Percentiles rank a stretch among this genome's conserved stretches.
Conservation (phyloP, 345 rosid species). For the Carallia pectinifolia region DNA sequence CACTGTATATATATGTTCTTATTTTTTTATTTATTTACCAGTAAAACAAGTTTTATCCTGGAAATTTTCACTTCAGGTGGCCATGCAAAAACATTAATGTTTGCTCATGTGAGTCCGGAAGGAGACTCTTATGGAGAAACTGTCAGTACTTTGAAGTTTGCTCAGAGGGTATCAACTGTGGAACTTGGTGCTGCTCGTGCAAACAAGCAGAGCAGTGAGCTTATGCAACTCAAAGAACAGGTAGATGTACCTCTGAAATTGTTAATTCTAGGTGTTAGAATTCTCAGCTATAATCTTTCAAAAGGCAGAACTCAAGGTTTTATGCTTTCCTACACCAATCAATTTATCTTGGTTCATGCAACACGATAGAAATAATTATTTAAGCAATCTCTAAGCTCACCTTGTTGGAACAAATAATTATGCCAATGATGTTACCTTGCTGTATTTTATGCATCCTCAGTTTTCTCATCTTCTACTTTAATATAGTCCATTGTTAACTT, state of each 20-base stretch:
- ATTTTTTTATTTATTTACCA: not conserved
- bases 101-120: conserved; percentile 92
- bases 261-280: not conserved
- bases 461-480: no score
- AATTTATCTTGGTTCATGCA: no score
- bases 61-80: conserved; percentile 56
- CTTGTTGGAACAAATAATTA: no score
- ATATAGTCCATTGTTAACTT: no score
- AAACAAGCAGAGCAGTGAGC: conserved; percentile 78
- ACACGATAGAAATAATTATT: no score
- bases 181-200: conserved; percentile 81
- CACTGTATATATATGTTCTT: not conserved
- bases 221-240: conserved; percentile 82
- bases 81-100: conserved; percentile 84
- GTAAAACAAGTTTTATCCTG: not conserved
- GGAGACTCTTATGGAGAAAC: conserved; percentile 79
- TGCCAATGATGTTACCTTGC: no score
- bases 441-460: no score
- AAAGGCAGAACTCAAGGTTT: no score
- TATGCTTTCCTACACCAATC: not conserved
- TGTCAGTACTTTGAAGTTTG: conserved; percentile 83
- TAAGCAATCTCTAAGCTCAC: no score
- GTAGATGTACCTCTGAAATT: conserved; percentile 24
- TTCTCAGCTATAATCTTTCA: not conserved
- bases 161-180: conserved; percentile 76